Evolutionary conservation across 768 basidiomycete genomes (phyloP).

Genomic region (Pulveroboletus sp.): DNA sequence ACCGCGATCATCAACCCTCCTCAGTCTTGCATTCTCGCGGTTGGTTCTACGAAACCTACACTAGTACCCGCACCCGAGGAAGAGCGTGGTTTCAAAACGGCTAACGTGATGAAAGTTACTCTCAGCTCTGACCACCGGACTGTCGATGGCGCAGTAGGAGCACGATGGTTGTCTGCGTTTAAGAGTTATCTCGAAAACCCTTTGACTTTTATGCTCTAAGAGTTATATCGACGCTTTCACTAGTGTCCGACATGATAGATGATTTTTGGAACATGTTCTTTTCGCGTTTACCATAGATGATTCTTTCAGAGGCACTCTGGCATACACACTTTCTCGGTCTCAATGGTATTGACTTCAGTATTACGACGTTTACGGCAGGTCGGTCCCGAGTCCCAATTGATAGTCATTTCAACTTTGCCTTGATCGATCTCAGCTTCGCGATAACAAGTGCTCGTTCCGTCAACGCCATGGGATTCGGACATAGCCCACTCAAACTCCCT

Average conservation of each 20-base stretch:
- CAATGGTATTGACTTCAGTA: too few species aligned
- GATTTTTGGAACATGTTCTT: constrained; percentile 3
- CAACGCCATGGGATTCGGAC: constrained; percentile 16
- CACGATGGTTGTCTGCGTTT: constrained; percentile 89
- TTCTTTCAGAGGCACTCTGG: constrained; percentile 13
- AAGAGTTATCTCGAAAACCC: constrained; percentile 97
- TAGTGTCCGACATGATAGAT: neutral
- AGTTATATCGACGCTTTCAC: neutral
- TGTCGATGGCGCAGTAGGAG: constrained; percentile 94
- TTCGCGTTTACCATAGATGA: constrained; percentile 23
- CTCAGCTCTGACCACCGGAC: constrained; percentile 93
- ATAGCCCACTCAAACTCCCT: constrained; percentile 30
- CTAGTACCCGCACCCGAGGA: constrained; percentile 84
- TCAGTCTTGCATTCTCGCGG: constrained; percentile 95
- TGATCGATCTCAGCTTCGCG: too few species aligned
- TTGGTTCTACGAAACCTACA: constrained; percentile 83
- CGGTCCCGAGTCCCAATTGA: too few species aligned
- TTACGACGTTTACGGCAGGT: too few species aligned
- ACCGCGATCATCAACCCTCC: constrained; percentile 99
- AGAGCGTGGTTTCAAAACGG: constrained; percentile 92
- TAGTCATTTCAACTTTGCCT: constrained; percentile 1
- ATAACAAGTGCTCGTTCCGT: too few species aligned
- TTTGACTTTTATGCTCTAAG: constrained; percentile 91
- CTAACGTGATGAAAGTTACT: constrained; percentile 92
- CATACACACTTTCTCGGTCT: constrained; percentile 8